A percentile compares a stretch with the other conserved stretches of the same genome.
Conservation (phyloP, 164 flowering plant genomes). For the Cinnamomum chago region DNA sequence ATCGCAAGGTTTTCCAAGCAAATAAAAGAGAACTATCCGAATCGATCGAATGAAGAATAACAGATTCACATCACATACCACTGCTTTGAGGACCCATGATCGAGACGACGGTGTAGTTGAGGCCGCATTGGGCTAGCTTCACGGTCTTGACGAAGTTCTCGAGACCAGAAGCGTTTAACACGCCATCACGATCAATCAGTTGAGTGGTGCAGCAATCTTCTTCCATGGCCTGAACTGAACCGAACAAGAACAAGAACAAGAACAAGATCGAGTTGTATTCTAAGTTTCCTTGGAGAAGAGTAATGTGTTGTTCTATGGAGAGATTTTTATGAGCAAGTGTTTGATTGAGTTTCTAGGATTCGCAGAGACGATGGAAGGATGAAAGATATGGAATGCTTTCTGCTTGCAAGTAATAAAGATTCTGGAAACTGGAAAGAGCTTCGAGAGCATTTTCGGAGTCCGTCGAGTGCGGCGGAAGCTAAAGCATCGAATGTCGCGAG, state of each 20-base stretch:
- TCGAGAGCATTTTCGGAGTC: not conserved
- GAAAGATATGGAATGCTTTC: not conserved
- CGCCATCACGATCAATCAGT: slow-evolving; percentile 51
- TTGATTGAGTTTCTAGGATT: too few relatives aligned
- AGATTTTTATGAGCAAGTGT: too few relatives aligned
- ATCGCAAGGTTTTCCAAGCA: not conserved
- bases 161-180: slow-evolving; percentile 45
- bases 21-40: not conserved
- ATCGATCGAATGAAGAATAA: not conserved
- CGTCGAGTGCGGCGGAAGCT: too few relatives aligned
- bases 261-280: too few relatives aligned
- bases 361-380: too few relatives aligned
- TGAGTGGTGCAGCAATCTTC: slow-evolving; percentile 45
- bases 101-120: slow-evolving; percentile 63
- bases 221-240: slow-evolving; percentile 1
- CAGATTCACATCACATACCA: too few relatives aligned
- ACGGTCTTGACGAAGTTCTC: slow-evolving; percentile 34
- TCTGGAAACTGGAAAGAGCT: not conserved
- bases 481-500: too few relatives aligned
- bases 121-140: slow-evolving; percentile 43
- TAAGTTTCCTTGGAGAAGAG: too few relatives aligned
- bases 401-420: not conserved
- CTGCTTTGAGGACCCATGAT: slow-evolving; percentile 79
- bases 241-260: too few relatives aligned
- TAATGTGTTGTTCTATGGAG: too few relatives aligned